These are phyloP conservation scores for Apiosordaria backusii DNA, from an alignment of 495 filamentous ascomycete species.

Conservation along the genomic window DNA sequence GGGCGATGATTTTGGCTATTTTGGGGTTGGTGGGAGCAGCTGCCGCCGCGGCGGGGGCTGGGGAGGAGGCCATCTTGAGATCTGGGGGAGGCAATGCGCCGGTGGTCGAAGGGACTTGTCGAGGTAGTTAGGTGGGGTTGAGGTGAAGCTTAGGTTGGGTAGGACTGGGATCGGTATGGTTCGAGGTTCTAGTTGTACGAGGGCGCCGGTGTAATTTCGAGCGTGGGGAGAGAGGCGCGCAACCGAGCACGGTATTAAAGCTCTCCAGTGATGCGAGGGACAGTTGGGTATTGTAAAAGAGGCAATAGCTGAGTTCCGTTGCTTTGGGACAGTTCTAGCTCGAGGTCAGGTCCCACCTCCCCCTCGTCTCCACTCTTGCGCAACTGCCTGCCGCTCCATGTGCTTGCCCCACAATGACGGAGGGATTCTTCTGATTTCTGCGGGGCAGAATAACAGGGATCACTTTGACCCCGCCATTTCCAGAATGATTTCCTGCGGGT, in stretches of 20 bases:
- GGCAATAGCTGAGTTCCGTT: not conserved
- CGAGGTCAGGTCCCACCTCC: not conserved
- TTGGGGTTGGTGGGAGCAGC: constrained; percentile 23
- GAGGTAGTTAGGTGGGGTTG: not conserved
- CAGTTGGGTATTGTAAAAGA: not conserved
- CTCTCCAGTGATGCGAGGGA: too few species aligned
- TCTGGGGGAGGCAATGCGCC: too few species aligned
- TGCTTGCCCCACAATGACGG: not conserved
- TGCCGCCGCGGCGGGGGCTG: constrained; percentile 4
- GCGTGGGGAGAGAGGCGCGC: too few species aligned
- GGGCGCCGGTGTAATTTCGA: not conserved
- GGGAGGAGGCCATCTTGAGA: constrained; percentile 4
- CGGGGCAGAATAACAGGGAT: not conserved
- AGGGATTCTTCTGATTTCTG: not conserved
- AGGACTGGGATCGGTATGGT: not conserved
- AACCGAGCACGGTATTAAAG: too few species aligned
- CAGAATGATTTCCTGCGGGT: not conserved
- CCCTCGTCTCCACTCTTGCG: not conserved
- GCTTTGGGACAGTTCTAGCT: not conserved
- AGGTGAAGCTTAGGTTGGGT: not conserved
- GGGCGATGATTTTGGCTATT: constrained; percentile 50
- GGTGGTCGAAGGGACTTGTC: too few species aligned
- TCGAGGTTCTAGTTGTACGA: not conserved
- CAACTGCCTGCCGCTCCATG: not conserved
- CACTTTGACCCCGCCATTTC: not conserved